Conservation (phyloP, 176 grass and related monocot genomes). For the Thalia dealbata region DNA sequence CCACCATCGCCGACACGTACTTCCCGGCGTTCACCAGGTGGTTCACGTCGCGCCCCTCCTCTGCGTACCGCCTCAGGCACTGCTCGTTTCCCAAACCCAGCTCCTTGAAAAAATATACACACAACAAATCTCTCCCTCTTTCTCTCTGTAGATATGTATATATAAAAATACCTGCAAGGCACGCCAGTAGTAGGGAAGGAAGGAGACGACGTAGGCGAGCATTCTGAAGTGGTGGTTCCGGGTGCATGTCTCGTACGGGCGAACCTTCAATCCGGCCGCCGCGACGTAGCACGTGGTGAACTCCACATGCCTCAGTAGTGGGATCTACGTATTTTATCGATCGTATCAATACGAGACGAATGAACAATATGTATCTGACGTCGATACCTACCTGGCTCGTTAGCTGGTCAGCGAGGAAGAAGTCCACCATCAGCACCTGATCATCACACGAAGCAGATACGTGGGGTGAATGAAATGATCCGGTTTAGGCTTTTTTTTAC, state of each 20-base stretch:
- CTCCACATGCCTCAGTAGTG: slow-evolving; percentile 72
- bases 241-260: slow-evolving; percentile 50
- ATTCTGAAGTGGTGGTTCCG: slow-evolving; percentile 45
- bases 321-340: slow-evolving; percentile 37
- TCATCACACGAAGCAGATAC: too few species aligned
- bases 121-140: too few species aligned
- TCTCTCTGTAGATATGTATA: not conserved
- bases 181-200: slow-evolving; percentile 94
- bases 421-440: slow-evolving; percentile 92
- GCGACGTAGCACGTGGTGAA: slow-evolving; percentile 77
- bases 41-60: slow-evolving; percentile 25
- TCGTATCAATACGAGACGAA: too few species aligned
- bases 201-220: slow-evolving; percentile 71
- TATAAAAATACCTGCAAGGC: slow-evolving; percentile 66
- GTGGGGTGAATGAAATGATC: too few species aligned
- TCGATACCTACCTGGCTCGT: slow-evolving; percentile 81
- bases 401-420: slow-evolving; percentile 98
- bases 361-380: too few species aligned
- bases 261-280: slow-evolving; percentile 41
- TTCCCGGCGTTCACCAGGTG: slow-evolving; percentile 37
- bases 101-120: not conserved
- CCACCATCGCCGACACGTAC: slow-evolving; percentile 36
- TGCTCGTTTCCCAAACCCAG: not conserved
- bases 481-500: too few species aligned
- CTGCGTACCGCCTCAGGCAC: slow-evolving; percentile 33